Base-by-base conservation (phyloP, 2,329 filamentous ascomycete genomes). In the Trichoderma sp. region DNA sequence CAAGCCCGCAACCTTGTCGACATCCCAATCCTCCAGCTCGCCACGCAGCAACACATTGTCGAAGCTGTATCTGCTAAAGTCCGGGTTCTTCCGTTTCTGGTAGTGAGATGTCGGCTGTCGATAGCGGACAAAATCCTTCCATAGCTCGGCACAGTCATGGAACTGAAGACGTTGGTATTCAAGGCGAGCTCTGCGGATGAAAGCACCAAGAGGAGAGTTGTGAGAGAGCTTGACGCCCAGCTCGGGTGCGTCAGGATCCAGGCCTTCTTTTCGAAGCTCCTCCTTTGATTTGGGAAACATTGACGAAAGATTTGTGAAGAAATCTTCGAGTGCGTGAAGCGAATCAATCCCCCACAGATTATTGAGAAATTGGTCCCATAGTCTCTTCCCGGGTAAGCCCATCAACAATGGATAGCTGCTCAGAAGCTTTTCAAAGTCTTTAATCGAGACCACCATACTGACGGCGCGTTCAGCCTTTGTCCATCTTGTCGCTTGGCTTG, bases 361-460 rank as follows among this genome's bases (percentile, higher is more conserved):
- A 74, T 91, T 90, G 14, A 98, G 88, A 75, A 98, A 94, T 2
- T 93, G 86, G 81, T 98, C 95, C 91, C 95, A 97, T n/a, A 98
- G 85, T n/a, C 90, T 93, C 65, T 93, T 89, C 3, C 95, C 95
- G 0, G 95, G 93, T 75, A 94, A 85, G 50, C 88, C 88, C 79
- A 87, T 85, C 31, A 88, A 83, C 33, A 89, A 87, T 6, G 88
- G 85, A 78, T 89, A 87, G 33, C 86, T 84, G 24, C 83, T 81
- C 18, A 92, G 87, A n/a, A 91, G 84, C 73, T 85, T 86, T 82
- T 92, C 90, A 77, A 93, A 92, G 77, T 90, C 86, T 53, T 88
- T 85, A 78, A 92, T 88, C 72, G 87, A 86, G 53, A 89, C 84
- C 62, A 91, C 86, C 60, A 92, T 83, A 73, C 85, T 85, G 71